Evolutionary conservation across 257 asterid genomes (phyloP).

Genomic region (Solanum tarapatanum): DNA sequence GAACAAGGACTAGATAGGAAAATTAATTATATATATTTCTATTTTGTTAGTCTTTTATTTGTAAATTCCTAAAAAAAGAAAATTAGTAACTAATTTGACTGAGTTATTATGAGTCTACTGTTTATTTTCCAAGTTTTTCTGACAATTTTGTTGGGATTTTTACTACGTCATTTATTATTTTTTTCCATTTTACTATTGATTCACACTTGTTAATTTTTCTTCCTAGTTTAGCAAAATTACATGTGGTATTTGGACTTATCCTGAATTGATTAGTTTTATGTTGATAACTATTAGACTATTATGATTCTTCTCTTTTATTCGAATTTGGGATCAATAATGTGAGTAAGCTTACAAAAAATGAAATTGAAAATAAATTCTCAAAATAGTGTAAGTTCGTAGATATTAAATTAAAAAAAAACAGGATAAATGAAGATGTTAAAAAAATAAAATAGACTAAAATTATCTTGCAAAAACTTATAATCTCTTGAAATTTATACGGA

Average conservation of each 20-base stretch:
- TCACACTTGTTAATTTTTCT: background rate
- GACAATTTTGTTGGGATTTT: background rate
- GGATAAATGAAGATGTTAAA: no score
- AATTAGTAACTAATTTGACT: background rate
- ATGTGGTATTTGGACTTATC: background rate
- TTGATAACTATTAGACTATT: background rate
- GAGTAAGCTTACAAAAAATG: background rate
- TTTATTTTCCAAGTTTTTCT: background rate
- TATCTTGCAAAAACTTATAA: background rate
- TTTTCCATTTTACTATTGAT: background rate
- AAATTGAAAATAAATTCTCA: no score
- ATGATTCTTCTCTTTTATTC: background rate
- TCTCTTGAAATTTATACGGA: no score
- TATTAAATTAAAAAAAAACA: no score
- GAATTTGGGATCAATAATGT: no score
- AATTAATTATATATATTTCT: background rate
- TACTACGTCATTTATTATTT: background rate
- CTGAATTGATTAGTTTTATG: background rate
- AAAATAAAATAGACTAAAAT: no score
- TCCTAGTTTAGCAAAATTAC: background rate
- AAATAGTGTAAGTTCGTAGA: no score
- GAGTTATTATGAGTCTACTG: background rate
- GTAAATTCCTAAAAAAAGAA: background rate
- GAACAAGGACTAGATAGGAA: background rate
- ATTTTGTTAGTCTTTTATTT: background rate